Evolutionary conservation across 352 stramenopile genomes (phyloP).

Genomic region (Globisporangium rhizosaccharum): DNA sequence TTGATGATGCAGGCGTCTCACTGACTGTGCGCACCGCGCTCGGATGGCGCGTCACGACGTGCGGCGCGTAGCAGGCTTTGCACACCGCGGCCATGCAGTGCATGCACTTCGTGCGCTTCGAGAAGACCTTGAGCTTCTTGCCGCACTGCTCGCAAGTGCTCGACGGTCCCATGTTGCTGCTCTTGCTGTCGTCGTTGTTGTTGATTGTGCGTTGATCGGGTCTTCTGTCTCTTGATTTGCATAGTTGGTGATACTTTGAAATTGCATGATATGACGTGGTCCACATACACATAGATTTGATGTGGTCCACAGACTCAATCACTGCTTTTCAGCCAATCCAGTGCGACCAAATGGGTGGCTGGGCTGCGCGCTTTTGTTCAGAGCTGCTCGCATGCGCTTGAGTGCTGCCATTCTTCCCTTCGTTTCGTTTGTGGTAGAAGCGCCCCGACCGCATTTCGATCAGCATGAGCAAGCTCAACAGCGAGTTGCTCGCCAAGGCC

Average conservation of each 20-base stretch:
- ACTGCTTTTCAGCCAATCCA: too few species aligned
- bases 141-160: slow-evolving; percentile 50
- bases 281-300: too few species aligned
- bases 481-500: slow-evolving; percentile 93
- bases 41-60: slow-evolving; percentile 49
- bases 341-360: neutral
- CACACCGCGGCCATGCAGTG: slow-evolving; percentile 60
- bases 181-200: neutral
- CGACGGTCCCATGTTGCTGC: slow-evolving; percentile 28
- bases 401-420: slow-evolving; percentile 61
- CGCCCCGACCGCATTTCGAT: slow-evolving; percentile 33
- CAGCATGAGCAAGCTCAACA: slow-evolving; percentile 96
- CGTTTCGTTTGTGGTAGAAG: slow-evolving; percentile 64
- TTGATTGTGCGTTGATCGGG: neutral
- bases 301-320: too few species aligned
- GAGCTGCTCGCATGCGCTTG: neutral
- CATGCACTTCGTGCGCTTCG: slow-evolving; percentile 61
- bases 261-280: too few species aligned
- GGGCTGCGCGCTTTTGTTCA: neutral
- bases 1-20: neutral
- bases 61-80: slow-evolving; percentile 40
- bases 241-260: neutral
- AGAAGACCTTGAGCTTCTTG: slow-evolving; percentile 79
- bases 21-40: slow-evolving; percentile 1
- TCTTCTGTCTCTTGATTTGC: neutral